Evolutionary conservation across 2,329 filamentous ascomycete species (phyloP).

Genomic region (Fusarium luffae): DNA sequence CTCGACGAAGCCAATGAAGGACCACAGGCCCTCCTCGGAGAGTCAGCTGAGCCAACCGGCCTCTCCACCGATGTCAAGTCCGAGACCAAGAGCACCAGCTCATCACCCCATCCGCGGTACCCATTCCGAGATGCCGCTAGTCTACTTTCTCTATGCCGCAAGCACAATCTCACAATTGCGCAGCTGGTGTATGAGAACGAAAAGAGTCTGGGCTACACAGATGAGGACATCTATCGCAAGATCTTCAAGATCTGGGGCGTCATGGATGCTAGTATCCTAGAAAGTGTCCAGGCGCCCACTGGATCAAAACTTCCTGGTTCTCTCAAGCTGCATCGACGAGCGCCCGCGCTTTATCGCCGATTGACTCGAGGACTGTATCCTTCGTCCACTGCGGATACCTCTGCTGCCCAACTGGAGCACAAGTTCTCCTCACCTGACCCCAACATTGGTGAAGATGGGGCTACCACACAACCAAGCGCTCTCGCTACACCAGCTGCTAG

Average conservation of each 20-base stretch:
- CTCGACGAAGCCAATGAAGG: conserved; percentile 41
- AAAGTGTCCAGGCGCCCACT: conserved; percentile 59
- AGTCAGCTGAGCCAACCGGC: conserved; percentile 3
- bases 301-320: conserved; percentile 58
- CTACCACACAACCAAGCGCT: conserved; percentile 1
- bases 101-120: conserved; percentile 55
- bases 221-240: conserved; percentile 61
- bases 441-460: conserved; percentile 15
- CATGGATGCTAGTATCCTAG: conserved; percentile 63
- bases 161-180: conserved; percentile 63
- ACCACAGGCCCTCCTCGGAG: conserved; percentile 17
- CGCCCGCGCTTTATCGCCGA: conserved; percentile 58
- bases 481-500: neutral
- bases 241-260: conserved; percentile 62
- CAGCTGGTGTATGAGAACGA: conserved; percentile 65
- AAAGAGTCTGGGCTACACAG: conserved; percentile 61
- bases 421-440: conserved; percentile 19
- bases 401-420: conserved; percentile 22
- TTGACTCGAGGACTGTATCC: conserved; percentile 60
- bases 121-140: conserved; percentile 60
- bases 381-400: conserved; percentile 34
- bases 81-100: conserved; percentile 24
- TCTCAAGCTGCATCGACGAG: conserved; percentile 59
- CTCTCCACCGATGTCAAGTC: conserved; percentile 30
- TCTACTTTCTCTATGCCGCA: conserved; percentile 58